Evolutionary conservation across 208 protist genomes (phyloP), one percentile per base, ranked within the genome.

Genomic region (Acanthamoeba royreba): DNA sequence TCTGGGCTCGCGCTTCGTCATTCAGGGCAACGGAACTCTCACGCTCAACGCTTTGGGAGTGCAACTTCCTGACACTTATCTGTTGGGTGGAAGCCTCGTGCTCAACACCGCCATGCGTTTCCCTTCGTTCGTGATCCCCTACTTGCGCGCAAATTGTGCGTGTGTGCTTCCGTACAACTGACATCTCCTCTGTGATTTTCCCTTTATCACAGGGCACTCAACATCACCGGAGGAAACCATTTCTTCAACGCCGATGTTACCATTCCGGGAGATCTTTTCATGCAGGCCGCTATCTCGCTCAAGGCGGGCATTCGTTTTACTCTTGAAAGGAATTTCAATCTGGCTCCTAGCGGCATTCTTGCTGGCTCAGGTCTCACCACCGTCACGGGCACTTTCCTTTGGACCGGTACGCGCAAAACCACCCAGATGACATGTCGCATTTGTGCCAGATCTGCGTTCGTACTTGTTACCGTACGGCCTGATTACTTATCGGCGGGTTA

Each of bases 161-260:
- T 19, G 49, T 55, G 9, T 55, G 49, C 49, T 55, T 19, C 19
- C 49, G 13, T 19, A 55, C 49, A 19, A 19, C 13, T 55, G 49
- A 19, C 49, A 55, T 25, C n/a, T n/a, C n/a, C n/a, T n/a, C n/a
- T n/a, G n/a, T n/a, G n/a, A n/a, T n/a, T n/a, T n/a, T n/a, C n/a
- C n/a, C n/a, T n/a, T n/a, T n/a, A n/a, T n/a, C n/a, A n/a, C n/a
- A 53, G 42, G 43, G 38, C 72, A 25, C 83, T 90, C 55, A 91
- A 69, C 35, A 47, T 91, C 42, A 72, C 33, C 4, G 85, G 85
- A 13, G 85, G 85, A 35, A 91, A 46, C 15, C 52, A 74, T 35
- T 47, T 47, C 85, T 91, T 91, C 55, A 91, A 91, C 42, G 85
- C 85, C 45, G 85, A 63, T 40, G 85, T 91, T 19, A 91, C 85